Evolutionary conservation across 495 filamentous ascomycete species (phyloP), one percentile per base, ranked within the genome.

Genomic region (Trichoderma asperelloides): DNA sequence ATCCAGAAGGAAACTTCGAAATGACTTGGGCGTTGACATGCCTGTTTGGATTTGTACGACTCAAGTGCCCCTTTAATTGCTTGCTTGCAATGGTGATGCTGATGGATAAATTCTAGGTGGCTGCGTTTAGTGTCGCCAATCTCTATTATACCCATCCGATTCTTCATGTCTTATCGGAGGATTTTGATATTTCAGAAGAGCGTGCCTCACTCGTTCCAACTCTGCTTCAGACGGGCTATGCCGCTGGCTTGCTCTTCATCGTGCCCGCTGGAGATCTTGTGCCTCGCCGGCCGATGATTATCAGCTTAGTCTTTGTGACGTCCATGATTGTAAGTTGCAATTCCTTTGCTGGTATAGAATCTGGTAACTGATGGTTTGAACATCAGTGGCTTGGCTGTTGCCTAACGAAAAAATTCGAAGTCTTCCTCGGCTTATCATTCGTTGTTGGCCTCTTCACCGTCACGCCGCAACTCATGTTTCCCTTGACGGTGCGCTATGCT

Each of bases 401-500:
- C 67, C 72, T 93, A 1, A 93, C 91, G 0, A 76, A 77, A 12
- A 84, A 80, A 1, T 90, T 91, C 70, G 68, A 78, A 2, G 78
- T 81, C 28, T 94, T 96, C 76, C 78, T 84, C 3, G 85, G 79
- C 13, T 77, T 94, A 66, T 90, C 87, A 18, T 93, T 88, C 73
- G 72, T 94, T 45, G 84, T 84, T 28, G 86, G 87, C 16, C 70
- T 90, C n/a, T 87, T 89, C 12, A 96, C 91, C 2, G 91, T 96
- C 5, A 94, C 91, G 13, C 91, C 91, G 0, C 91, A 95, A 76
- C 82, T 92, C 63, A 89, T 94, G 88, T 87, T 96, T 21, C 91
- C 91, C 0, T 78, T 96, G 0, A 90, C 93, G 5, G 91, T 91
- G 25, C 90, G 94, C 72, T 87, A 94, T 30, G 90, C 90, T 0